phyloP scores from a whole-genome alignment of 169 alveolate genomes.

The Sarcocystis neurona region DNA sequence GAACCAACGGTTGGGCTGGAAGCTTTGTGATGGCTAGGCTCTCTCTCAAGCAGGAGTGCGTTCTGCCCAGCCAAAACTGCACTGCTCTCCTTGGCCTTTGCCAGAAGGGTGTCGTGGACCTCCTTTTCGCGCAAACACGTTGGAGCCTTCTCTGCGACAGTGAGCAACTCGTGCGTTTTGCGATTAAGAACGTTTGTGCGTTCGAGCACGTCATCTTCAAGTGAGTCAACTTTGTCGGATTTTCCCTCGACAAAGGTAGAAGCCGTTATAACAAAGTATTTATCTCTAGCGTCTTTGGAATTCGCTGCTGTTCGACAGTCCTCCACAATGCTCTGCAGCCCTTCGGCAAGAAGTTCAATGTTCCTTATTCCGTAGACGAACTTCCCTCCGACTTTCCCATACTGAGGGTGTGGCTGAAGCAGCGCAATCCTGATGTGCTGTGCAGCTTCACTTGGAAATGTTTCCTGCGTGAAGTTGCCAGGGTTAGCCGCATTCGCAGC shows the following conservation, averaged over 20 bases:
- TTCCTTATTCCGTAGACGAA: slow-evolving; percentile 87
- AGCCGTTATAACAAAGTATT: slow-evolving; percentile 84
- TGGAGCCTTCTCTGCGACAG: slow-evolving; percentile 67
- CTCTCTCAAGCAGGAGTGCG: slow-evolving; percentile 25
- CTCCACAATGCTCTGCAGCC: slow-evolving; percentile 79
- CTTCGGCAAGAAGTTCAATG: slow-evolving; percentile 81
- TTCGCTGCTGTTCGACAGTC: slow-evolving; percentile 89
- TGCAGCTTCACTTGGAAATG: slow-evolving; percentile 75
- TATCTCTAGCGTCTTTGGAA: slow-evolving; percentile 88
- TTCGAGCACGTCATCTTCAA: slow-evolving; percentile 82
- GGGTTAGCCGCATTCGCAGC: slow-evolving; percentile 77
- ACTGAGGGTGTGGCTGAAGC: slow-evolving; percentile 84
- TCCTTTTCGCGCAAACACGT: slow-evolving; percentile 78
- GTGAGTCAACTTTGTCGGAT: slow-evolving; percentile 76
- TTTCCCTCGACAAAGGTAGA: slow-evolving; percentile 79
- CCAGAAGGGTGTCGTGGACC: slow-evolving; percentile 70
- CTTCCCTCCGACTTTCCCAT: slow-evolving; percentile 83
- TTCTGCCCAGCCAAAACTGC: slow-evolving; percentile 66
- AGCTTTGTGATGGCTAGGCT: slow-evolving; percentile 5
- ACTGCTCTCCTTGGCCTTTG: slow-evolving; percentile 69
- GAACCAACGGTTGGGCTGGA: not conserved
- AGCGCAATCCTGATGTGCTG: slow-evolving; percentile 78
- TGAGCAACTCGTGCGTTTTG: slow-evolving; percentile 75
- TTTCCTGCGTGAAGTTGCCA: slow-evolving; percentile 76
- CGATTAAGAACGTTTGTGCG: slow-evolving; percentile 76